Percentiles rank a stretch among this genome's conserved stretches.
Evolutionary conservation across 768 basidiomycete species (phyloP).

Genomic region (Leccinum subgranulosum): DNA sequence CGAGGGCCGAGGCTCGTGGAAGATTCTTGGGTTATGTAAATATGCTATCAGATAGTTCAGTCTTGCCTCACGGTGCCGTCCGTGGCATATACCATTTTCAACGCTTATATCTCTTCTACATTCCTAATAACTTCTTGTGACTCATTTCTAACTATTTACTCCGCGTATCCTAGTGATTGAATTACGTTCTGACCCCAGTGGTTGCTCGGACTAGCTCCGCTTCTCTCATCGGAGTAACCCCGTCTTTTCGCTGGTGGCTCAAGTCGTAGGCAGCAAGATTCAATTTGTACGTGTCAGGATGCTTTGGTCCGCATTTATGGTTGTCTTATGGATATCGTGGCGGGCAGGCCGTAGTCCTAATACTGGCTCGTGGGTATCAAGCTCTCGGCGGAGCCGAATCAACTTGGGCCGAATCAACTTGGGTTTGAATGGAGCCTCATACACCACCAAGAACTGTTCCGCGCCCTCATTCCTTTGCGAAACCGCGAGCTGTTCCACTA

Average conservation of each 20-base stretch:
- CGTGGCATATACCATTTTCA: not conserved
- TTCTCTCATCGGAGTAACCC: not conserved
- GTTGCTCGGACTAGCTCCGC: not conserved
- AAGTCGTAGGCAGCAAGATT: not conserved
- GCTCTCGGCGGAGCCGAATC: not conserved
- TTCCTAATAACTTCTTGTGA: not conserved
- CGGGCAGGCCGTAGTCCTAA: not conserved
- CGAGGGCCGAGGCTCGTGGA: not conserved
- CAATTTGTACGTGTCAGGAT: slow-evolving; percentile 5
- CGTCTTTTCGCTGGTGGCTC: not conserved
- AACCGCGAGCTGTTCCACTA: slow-evolving; percentile 5
- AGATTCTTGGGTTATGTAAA: not conserved
- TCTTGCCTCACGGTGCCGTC: not conserved
- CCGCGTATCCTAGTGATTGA: not conserved
- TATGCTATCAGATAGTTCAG: not conserved
- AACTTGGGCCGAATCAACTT: not conserved
- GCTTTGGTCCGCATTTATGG: not conserved
- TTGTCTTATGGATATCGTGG: not conserved
- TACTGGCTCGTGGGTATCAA: not conserved
- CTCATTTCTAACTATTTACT: not conserved
- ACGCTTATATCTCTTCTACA: not conserved
- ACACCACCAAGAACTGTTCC: not conserved
- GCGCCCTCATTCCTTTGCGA: not conserved
- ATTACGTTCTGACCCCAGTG: not conserved
- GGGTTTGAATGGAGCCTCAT: slow-evolving; percentile 16